Conservation (phyloP, 805 yeast species). For the Candida mattraensis region DNA sequence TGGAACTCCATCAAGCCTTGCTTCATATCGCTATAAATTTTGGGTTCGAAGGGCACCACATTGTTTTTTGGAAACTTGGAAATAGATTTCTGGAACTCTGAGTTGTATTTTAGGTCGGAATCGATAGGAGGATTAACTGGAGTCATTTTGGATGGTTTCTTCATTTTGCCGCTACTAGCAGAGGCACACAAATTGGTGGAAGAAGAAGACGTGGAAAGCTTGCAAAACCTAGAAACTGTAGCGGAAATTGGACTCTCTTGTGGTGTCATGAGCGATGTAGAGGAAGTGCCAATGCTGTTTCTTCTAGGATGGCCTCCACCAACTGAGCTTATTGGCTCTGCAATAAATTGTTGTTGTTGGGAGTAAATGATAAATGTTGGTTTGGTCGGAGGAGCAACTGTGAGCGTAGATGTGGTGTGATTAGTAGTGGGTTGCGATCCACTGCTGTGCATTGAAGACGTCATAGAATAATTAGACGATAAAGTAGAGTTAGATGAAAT, state of each 20-base stretch:
- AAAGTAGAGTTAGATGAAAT: slow-evolving; percentile 22
- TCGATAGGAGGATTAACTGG: slow-evolving; percentile 1
- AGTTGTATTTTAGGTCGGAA: slow-evolving; percentile 19
- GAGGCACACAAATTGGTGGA: slow-evolving; percentile 4
- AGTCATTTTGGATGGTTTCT: slow-evolving; percentile 1
- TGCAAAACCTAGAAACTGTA: slow-evolving; percentile 21
- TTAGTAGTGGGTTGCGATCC: slow-evolving; percentile 14
- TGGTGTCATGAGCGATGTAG: slow-evolving; percentile 8
- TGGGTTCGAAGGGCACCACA: slow-evolving; percentile 28
- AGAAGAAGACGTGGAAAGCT: slow-evolving; percentile 18
- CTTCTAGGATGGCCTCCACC: slow-evolving; percentile 4
- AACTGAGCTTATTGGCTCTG: neutral
- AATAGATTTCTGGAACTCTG: slow-evolving; percentile 30
- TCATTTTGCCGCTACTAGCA: slow-evolving; percentile 1
- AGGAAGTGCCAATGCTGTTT: slow-evolving; percentile 6
- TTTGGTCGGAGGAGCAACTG: slow-evolving; percentile 4
- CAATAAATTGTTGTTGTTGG: slow-evolving; percentile 4
- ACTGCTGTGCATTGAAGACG: slow-evolving; percentile 14
- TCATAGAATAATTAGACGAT: slow-evolving; percentile 15
- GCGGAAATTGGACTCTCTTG: slow-evolving; percentile 23
- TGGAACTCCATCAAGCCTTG: slow-evolving; percentile 37
- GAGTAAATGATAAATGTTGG: slow-evolving; percentile 19
- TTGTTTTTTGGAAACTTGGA: slow-evolving; percentile 34
- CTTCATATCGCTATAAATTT: slow-evolving; percentile 28
- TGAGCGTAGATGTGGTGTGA: slow-evolving; percentile 7